These are phyloP conservation scores for Dimocarpus longan DNA, from an alignment of 345 rosid species.

Conservation along the genomic window DNA sequence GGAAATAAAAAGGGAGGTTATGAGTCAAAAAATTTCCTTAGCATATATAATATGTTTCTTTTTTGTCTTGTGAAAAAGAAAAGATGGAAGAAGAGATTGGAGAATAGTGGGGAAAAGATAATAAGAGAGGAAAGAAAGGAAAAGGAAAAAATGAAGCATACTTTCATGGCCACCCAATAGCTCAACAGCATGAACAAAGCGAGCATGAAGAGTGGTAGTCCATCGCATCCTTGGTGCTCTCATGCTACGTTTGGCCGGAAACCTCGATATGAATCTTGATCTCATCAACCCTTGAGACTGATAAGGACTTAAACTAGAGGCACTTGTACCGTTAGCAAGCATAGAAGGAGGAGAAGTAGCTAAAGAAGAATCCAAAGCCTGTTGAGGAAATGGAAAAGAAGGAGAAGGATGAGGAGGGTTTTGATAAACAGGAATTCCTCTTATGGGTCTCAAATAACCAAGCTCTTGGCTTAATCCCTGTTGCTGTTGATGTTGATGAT, in stretches of 20 bases:
- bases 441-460: conserved; percentile 79
- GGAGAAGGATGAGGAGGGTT: conserved; percentile 42
- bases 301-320: conserved; percentile 39
- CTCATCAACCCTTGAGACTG: conserved; percentile 59
- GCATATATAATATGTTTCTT: neutral
- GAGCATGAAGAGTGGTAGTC: conserved; percentile 97
- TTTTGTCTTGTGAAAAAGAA: neutral
- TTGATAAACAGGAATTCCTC: conserved; percentile 84
- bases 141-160: conserved; percentile 33
- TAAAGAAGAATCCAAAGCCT: conserved; percentile 42
- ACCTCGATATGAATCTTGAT: conserved; percentile 67
- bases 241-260: conserved; percentile 62
- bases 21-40: conserved; percentile 25
- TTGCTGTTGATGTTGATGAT: conserved; percentile 39
- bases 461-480: conserved; percentile 59
- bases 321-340: conserved; percentile 21
- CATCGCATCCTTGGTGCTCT: conserved; percentile 94
- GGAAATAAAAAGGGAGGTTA: conserved; percentile 10
- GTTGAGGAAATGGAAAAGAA: conserved; percentile 52
- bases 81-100: neutral
- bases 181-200: conserved; percentile 99
- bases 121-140: conserved; percentile 5
- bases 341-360: conserved; percentile 43
- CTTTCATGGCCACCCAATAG: conserved; percentile 99
- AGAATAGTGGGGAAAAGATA: neutral